Base-by-base conservation (phyloP, 2,329 filamentous ascomycete species). In the Annulohypoxylon truncatum region DNA sequence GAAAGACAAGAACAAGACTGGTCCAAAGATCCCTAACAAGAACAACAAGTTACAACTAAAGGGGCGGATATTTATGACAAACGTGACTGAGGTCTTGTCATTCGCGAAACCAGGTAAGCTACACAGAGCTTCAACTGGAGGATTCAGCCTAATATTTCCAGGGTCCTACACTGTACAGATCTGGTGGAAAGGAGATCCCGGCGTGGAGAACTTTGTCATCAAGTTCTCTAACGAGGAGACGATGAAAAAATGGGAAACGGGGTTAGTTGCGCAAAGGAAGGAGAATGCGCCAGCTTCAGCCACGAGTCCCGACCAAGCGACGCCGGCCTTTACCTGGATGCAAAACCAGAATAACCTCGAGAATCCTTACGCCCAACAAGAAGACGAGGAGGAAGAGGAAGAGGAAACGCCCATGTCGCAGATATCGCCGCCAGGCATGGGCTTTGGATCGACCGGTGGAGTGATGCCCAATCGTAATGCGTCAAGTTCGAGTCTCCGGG, bases 61-160 rank as follows among this genome's bases (percentile, higher is more conserved):
- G 80, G 96, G 96, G 38, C 89, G 96, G 54, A 99, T 99, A 74
- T 98, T 97, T 81, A 98, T 99, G 94, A 94, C 94, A 72, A 99
- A 99, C 76, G 95, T 99, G 58, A 98, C 94, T 38, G 93, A 97
- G 78, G 90, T 97, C n/a, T 84, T 97, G 42, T 94, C 92, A 15
- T 84, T 96, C 64, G 89, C 91, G 52, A 97, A 94, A 79, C 92
- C 93, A 79, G 94, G 94, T 96, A 87, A 76, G 87, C 77, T 62
- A n/a, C 13, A 12, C 42, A 44, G 15, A 38, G n/a, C 20, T 28
- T 55, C 68, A 38, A 44, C 22, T 50, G 53, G n/a, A 46, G 26
- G 38, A 65, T 42, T 35, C 33, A 64, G 42, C 51, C 61, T 62
- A 35, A 42, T 31, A 6, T 33, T 33, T 38, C 9, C 73, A 96